phyloP scores from a whole-genome alignment of 257 asterid genomes.

The Striga asiatica region DNA sequence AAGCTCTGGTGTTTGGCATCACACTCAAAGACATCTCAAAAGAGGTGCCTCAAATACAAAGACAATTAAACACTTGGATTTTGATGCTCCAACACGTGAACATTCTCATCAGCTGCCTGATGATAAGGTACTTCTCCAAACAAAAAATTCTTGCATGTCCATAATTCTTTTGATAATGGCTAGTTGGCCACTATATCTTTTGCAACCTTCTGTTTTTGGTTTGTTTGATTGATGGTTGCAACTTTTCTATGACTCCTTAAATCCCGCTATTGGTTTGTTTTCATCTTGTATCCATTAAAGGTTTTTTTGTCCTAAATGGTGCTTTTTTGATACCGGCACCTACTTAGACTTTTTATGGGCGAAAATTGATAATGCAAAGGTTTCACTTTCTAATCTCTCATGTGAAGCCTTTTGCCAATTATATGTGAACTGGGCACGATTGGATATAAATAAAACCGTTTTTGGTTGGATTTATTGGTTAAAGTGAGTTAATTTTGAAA shows the following conservation, averaged over 20 bases:
- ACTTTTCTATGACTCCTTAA: not conserved
- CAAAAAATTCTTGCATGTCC: conserved; percentile 19
- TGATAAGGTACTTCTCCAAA: conserved; percentile 60
- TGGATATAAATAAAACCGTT: no score
- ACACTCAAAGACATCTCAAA: conserved; percentile 76
- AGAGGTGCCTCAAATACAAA: conserved; percentile 56
- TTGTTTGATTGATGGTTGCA: not conserved
- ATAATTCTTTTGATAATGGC: conserved; percentile 14
- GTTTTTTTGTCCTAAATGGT: not conserved
- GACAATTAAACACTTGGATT: conserved; percentile 92
- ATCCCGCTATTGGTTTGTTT: not conserved
- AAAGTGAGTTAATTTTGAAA: no score
- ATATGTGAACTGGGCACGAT: not conserved
- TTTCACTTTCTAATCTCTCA: not conserved
- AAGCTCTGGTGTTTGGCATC: conserved; percentile 92
- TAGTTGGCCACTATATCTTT: not conserved
- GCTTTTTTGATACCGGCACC: not conserved
- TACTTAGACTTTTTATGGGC: not conserved
- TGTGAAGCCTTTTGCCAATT: not conserved
- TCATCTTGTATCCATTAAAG: not conserved
- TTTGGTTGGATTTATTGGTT: no score
- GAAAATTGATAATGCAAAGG: not conserved
- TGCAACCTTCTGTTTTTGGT: not conserved
- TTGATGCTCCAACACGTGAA: conserved; percentile 99
- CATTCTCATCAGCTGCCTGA: conserved; percentile 76